Percentiles rank a stretch among this genome's conserved stretches.
phyloP scores from a whole-genome alignment of 129 eudicot genomes.

The Chrysanthemum makinoi region DNA sequence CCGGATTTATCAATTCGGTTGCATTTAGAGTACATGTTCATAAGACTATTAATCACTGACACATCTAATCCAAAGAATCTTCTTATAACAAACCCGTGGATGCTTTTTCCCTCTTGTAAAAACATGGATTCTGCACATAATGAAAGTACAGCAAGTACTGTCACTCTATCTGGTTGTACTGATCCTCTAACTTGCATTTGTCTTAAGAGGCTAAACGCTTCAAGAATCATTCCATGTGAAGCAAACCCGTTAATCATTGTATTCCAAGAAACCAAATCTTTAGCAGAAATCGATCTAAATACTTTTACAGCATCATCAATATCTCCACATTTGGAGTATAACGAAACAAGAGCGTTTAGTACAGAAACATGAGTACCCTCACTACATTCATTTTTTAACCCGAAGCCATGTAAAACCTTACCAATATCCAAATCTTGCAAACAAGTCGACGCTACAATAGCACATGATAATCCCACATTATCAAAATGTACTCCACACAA shows the following conservation, averaged over 20 bases:
- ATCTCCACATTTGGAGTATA: conserved; percentile 57
- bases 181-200: conserved; percentile 42
- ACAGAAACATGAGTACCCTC: conserved; percentile 42
- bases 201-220: conserved; percentile 42
- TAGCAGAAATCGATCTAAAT: conserved; percentile 34
- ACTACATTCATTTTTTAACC: conserved; percentile 42
- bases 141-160: conserved; percentile 49
- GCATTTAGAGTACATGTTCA: conserved; percentile 64
- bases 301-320: conserved; percentile 33
- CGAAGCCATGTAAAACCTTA: conserved; percentile 44
- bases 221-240: conserved; percentile 37
- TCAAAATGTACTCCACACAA: conserved; percentile 37
- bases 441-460: conserved; percentile 47
- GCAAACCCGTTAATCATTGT: conserved; percentile 59
- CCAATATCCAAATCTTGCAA: conserved; percentile 45
- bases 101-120: conserved; percentile 42
- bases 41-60: conserved; percentile 42
- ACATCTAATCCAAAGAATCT: conserved; percentile 31
- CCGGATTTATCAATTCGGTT: conserved; percentile 35
- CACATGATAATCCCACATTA: conserved; percentile 54
- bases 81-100: conserved; percentile 45
- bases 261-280: conserved; percentile 75
- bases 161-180: conserved; percentile 49
- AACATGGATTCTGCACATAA: conserved; percentile 55
- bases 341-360: conserved; percentile 57